Conservation (phyloP, 805 yeast species). For the Saccharomycopsis guyanensis region DNA sequence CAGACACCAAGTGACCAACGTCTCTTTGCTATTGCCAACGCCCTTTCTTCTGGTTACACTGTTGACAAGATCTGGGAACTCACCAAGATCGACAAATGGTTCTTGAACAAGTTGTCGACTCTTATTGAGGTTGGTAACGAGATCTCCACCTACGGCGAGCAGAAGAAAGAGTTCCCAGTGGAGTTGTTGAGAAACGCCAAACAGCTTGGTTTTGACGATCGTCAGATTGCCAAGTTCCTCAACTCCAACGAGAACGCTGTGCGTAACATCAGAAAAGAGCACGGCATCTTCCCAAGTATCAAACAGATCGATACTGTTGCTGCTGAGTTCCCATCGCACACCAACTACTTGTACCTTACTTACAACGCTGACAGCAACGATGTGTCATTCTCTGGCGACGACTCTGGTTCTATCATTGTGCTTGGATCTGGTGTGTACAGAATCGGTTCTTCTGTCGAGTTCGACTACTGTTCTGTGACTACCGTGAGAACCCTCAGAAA, state of each 20-base stretch:
- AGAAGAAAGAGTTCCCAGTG: constrained; percentile 47
- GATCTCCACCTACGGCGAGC: constrained; percentile 46
- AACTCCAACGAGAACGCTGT: constrained; percentile 89
- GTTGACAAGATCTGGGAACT: constrained; percentile 88
- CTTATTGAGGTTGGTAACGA: constrained; percentile 65
- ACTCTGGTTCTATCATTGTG: constrained; percentile 88
- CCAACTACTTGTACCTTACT: constrained; percentile 91
- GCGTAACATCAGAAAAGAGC: constrained; percentile 80
- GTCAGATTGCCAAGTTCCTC: constrained; percentile 87
- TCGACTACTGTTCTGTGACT: constrained; percentile 99
- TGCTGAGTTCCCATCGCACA: constrained; percentile 95
- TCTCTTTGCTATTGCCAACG: constrained; percentile 93
- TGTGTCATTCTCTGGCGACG: constrained; percentile 52
- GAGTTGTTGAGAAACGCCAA: constrained; percentile 73
- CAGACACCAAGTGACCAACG: constrained; percentile 98
- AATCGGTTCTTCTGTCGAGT: constrained; percentile 97
- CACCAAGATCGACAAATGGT: constrained; percentile 95
- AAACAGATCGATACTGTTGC: constrained; percentile 98
- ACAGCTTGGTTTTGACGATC: constrained; percentile 94
- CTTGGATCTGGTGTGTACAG: constrained; percentile 98
- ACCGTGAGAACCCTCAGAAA: constrained; percentile 91
- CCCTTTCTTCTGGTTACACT: constrained; percentile 78
- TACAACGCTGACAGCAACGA: constrained; percentile 89
- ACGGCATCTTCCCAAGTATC: constrained; percentile 83
- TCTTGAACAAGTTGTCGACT: constrained; percentile 75